Evolutionary conservation across 257 asterid species (phyloP), one percentile per base, ranked within the genome.

Genomic region (Cynanchum wilfordii): DNA sequence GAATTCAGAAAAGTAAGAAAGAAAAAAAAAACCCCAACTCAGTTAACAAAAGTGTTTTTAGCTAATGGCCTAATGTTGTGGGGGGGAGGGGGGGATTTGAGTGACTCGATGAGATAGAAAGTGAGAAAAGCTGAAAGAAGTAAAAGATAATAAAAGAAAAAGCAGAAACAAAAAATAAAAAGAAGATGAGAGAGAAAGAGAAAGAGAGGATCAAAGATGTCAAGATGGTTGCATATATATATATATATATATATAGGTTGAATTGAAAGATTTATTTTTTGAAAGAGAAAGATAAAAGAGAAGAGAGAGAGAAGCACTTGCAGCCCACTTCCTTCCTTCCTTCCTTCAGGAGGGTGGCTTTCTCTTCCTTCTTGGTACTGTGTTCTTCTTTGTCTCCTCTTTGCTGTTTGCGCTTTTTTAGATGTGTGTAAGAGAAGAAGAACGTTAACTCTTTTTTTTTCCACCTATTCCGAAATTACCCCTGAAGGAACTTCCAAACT

Each of bases 401-500:
- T 0, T n/a, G 36, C 77, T 50, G 67, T 33, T 63, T 59, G 69
- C 5, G 12, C 7, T 76, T 76, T 51, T 55, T 57, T 73, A n/a
- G 84, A 78, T 45, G n/a, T n/a, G n/a, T 68, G 84, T 71, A 85
- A 80, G 81, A 60, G 85, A 73, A 78, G 80, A 56, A 84, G 75
- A 78, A 82, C 91, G 87, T 85, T 86, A 75, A 75, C 77, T 24
- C 11, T 7, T 33, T 70, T 83, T 54, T 73, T 65, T 13, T 10
- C 0, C 19, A 0, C 1, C 36, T 22, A 70, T 86, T 73, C 85
- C 97, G 52, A 73, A 36, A 79, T 29, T 91, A 80, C 89, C 97
- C 96, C 78, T 82, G n/a, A 75, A 86, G 84, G 84, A 81, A 85
- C 84, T 78, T 83, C 96, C 96, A 79, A 89, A 81, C 80, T 77